A percentile compares a stretch with the other conserved stretches of the same genome.
phyloP scores from a whole-genome alignment of 2,329 filamentous ascomycete genomes.

The Hypoxylon sp. region DNA sequence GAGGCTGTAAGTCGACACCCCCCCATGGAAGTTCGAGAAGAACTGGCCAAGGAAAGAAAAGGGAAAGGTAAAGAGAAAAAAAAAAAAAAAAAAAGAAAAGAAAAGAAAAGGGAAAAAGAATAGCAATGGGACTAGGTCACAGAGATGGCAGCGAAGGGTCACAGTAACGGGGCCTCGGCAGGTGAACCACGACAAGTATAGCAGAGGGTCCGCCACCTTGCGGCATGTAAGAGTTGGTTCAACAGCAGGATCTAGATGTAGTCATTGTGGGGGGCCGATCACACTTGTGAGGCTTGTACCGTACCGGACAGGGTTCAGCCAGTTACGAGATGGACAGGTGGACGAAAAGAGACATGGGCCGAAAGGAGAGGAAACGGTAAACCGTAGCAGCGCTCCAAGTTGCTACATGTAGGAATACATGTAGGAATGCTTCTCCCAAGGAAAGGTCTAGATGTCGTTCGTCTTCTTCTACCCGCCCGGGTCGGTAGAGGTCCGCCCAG shows the following conservation, averaged over 20 bases:
- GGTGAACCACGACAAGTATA: conserved; percentile 36
- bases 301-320: conserved; percentile 30
- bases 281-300: conserved; percentile 37
- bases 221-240: conserved; percentile 32
- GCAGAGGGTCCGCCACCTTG: conserved; percentile 34
- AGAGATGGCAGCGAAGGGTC: conserved; percentile 30
- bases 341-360: conserved; percentile 32
- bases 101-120: conserved; percentile 12
- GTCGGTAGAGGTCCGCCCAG: conserved; percentile 7
- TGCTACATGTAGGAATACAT: too few species aligned
- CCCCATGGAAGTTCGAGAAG: not conserved
- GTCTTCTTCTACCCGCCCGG: not conserved
- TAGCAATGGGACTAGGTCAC: conserved; percentile 36
- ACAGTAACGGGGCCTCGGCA: conserved; percentile 34
- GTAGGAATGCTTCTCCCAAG: not conserved
- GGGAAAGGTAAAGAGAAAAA: conserved; percentile 13
- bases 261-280: conserved; percentile 41
- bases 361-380: conserved; percentile 19
- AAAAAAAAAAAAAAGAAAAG: conserved; percentile 15
- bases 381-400: too few species aligned
- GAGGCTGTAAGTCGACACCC: conserved; percentile 23
- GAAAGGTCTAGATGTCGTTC: not conserved
- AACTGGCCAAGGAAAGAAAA: conserved; percentile 11
- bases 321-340: conserved; percentile 22
- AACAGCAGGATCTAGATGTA: conserved; percentile 39